phyloP scores from a whole-genome alignment of 1,284 basidiomycete species.

The Malassezia sp. region DNA sequence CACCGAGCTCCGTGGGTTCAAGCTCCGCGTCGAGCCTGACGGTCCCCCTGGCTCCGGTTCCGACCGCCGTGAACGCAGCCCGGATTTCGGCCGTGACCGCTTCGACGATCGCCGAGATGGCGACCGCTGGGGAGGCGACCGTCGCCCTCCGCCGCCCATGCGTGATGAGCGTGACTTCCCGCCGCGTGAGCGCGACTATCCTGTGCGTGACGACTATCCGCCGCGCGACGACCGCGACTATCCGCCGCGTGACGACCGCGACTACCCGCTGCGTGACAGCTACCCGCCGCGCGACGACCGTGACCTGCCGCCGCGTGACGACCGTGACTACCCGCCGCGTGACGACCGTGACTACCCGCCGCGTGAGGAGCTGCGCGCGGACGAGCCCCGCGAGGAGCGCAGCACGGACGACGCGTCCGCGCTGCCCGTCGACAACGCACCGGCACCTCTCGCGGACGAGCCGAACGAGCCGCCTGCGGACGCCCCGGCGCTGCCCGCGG shows the following conservation, averaged over 20 bases:
- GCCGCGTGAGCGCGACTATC: neutral
- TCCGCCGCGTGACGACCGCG: slow-evolving; percentile 2
- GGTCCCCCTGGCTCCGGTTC: slow-evolving; percentile 11
- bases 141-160: slow-evolving; percentile 4
- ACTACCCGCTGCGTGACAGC: no score
- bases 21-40: slow-evolving; percentile 40
- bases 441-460: no score
- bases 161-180: slow-evolving; percentile 1
- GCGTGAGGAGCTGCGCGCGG: neutral
- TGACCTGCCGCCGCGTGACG: neutral
- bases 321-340: neutral
- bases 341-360: neutral
- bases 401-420: neutral
- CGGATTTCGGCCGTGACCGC: slow-evolving; percentile 1
- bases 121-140: slow-evolving; percentile 1
- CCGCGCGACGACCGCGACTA: neutral
- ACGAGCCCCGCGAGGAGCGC: neutral
- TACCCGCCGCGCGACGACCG: slow-evolving; percentile 1
- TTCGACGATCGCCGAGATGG: neutral
- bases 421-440: neutral
- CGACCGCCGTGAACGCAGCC: slow-evolving; percentile 29
- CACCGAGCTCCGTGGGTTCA: slow-evolving; percentile 39
- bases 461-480: no score
- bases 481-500: no score
- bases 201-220: neutral